Base-by-base conservation (phyloP, 352 stramenopile species). In the Pythium phragmitis region DNA sequence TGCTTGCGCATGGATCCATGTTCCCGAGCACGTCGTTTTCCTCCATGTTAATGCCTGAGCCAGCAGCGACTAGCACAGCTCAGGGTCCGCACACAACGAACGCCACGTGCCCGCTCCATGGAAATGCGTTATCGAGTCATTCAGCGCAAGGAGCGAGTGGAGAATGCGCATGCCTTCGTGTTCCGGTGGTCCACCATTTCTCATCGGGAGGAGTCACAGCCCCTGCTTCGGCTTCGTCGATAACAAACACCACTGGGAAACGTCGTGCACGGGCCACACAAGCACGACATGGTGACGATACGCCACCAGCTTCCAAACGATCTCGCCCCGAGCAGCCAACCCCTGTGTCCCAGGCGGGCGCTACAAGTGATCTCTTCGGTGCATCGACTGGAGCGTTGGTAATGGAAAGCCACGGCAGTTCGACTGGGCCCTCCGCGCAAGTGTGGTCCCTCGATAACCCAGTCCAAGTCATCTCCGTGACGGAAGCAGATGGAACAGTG, bases 401-500 rank as follows among this genome's bases (percentile, higher is more conserved):
- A 9, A 19, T 46, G 39, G 57, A 36, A 19, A 50, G 14, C 37
- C 13, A 34, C 21, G 9, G 12, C 9, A 30, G 19, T 21, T 36
- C 46, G 13, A 26, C 14, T 26, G 34, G 7, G n/a, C 21, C 19
- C 19, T 67, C 54, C 53, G 69, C 53, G 43, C 63, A 42, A 63
- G 57, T 47, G 9, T 77, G 70, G 70, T 53, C 41, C 1, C 43
- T 43, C 2, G 63, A 68, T n/a, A 63, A 67, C 17, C 26, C 17
- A 16, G 26, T 65, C 0, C 65, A 72, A 36, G 73, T 65, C 17
- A 30, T 67, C 17, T n/a, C 50, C 2, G 39, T 76, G 7, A 65
- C 62, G 0, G 74, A 68, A 7, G 63, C 68, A 14, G 62, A 63
- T 7, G 79, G 79, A 5, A 65, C 63, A 1, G 54, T 49, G 0